These are phyloP conservation scores for Scheffersomyces lignicola DNA, from an alignment of 1,139 yeast species.

Conservation along the genomic window DNA sequence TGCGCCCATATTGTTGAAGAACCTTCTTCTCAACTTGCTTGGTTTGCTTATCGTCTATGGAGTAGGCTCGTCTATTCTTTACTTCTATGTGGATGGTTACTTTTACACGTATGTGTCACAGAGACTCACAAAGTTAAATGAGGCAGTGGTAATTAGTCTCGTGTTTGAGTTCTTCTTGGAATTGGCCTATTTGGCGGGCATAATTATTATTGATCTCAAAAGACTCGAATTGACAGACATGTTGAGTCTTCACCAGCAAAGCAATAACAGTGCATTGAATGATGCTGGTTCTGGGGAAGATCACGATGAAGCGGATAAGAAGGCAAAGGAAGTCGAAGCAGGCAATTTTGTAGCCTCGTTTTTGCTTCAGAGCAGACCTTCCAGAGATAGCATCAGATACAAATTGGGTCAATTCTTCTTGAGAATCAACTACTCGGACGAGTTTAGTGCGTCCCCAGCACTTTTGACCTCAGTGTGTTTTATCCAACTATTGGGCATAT, in stretches of 20 bases:
- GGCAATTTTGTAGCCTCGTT: constrained; percentile 28
- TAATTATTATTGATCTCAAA: constrained; percentile 65
- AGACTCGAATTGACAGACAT: constrained; percentile 62
- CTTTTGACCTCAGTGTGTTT: constrained; percentile 5
- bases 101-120: constrained; percentile 18
- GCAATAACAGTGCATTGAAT: constrained; percentile 1
- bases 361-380: constrained; percentile 23
- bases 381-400: constrained; percentile 23
- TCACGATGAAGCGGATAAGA: constrained; percentile 1
- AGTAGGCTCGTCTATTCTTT: constrained; percentile 6
- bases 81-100: constrained; percentile 18
- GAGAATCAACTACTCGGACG: constrained; percentile 32
- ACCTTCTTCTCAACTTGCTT: constrained; percentile 16
- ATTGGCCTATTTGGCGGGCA: constrained; percentile 61
- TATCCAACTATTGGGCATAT: constrained; percentile 9
- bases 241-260: constrained; percentile 1
- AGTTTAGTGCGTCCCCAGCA: constrained; percentile 6
- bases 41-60: constrained; percentile 9
- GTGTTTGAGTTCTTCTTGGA: constrained; percentile 60
- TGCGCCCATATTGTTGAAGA: constrained; percentile 22
- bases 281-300: not conserved
- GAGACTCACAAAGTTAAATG: constrained; percentile 18
- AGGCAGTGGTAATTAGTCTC: constrained; percentile 35
- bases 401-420: constrained; percentile 37
- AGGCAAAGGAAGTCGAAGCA: constrained; percentile 13